Evolutionary conservation across 768 basidiomycete species (phyloP), one percentile per base, ranked within the genome.

Genomic region (Mycena chlorophos): DNA sequence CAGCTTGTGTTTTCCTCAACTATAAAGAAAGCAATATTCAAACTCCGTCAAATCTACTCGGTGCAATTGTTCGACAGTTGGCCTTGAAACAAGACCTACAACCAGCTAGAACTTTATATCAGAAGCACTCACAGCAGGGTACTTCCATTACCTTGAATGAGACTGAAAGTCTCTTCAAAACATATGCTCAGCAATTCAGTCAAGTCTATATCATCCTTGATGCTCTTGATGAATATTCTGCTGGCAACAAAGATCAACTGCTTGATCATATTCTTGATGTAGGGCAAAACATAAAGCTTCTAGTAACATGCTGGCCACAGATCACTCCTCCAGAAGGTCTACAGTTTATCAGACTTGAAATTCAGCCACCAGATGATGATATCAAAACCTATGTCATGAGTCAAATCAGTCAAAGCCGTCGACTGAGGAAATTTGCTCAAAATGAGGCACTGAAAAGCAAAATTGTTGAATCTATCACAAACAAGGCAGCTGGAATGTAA

Each of bases 181-280:
- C 48, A 10, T 27, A 27, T 14, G 25, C 46, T 27, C 12, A 47
- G 6, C 34, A 42, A 27, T 55, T 49, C 50, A 16, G 10, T 10
- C 29, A 49, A 27, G 31, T 55, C 10, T 50, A 42, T 31, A 25
- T 55, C 23, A 27, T 55, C n/a, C 25, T 55, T 10, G 54, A 55
- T 45, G 54, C 54, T 17, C 23, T 55, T 38, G 54, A 55, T 42
- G 54, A 55, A 49, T 55, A 50, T 23, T 49, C 49, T 20, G 53
- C 47, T 22, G 38, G n/a, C 8, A 27, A 1, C 10, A 46, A 49
- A 4, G 3, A 17, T 31, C 4, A 29, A 40, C 34, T 57, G 8
- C 30, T 55, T 3, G 39, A 55, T 19, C 5, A 50, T 20, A 22
- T 55, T 16, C 43, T 25, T 17, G 30, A 34, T 10, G 29, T 56